Evolutionary conservation across 306 rosid species (phyloP).

Genomic region (Cotoneaster glaucophyllus): DNA sequence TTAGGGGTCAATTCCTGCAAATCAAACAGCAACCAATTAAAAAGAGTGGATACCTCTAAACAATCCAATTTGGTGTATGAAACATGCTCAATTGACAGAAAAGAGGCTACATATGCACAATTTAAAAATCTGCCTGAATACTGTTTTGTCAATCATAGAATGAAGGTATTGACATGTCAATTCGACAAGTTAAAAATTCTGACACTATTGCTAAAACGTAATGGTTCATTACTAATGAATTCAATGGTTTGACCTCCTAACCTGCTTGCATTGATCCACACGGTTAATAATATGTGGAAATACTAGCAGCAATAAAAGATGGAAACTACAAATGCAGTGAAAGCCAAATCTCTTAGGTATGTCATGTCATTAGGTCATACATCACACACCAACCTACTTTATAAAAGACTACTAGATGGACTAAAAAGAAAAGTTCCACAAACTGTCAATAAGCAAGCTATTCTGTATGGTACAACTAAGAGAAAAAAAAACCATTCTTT

Average conservation of each 20-base stretch:
- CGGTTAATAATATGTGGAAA: neutral
- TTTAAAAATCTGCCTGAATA: neutral
- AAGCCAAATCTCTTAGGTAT: neutral
- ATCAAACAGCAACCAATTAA: slow-evolving; percentile 24
- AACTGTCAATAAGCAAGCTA: neutral
- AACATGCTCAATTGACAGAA: neutral
- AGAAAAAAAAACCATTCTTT: neutral
- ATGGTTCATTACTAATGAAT: neutral
- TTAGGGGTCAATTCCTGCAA: slow-evolving; percentile 88
- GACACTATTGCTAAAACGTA: neutral
- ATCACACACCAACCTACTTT: neutral
- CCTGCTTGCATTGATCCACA: neutral
- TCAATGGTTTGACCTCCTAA: neutral
- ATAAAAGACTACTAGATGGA: neutral
- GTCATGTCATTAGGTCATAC: neutral
- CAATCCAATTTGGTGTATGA: neutral
- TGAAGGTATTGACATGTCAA: neutral
- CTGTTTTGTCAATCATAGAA: neutral
- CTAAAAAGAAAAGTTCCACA: neutral
- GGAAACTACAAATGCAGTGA: neutral
- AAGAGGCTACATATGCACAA: neutral
- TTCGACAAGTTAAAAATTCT: neutral
- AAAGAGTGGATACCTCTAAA: neutral
- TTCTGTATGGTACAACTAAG: neutral
- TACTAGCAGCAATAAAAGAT: neutral